phyloP scores from a whole-genome alignment of 177 flowering plant species.

The Telopea speciosissima region DNA sequence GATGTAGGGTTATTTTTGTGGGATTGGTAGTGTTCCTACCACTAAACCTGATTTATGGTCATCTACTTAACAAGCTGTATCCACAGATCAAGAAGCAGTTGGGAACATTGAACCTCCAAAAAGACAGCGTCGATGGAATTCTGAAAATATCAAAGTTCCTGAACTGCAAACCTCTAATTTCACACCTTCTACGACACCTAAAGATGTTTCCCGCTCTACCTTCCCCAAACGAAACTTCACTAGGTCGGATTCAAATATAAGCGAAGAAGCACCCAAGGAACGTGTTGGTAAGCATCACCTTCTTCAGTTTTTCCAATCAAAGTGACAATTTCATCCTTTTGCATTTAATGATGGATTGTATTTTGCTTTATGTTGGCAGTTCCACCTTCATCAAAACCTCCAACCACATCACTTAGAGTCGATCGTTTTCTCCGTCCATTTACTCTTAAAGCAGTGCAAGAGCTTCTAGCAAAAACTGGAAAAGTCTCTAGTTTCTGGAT shows the following conservation, averaged over 20 bases:
- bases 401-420: slow-evolving; percentile 13
- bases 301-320: neutral
- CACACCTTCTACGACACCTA: slow-evolving; percentile 27
- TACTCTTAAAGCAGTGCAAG: slow-evolving; percentile 17
- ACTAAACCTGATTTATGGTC: neutral
- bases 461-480: slow-evolving; percentile 16
- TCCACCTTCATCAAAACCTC: slow-evolving; percentile 11
- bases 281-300: slow-evolving; percentile 6
- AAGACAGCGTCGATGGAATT: slow-evolving; percentile 7
- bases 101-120: slow-evolving; percentile 24
- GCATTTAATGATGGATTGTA: neutral
- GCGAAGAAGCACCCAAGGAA: slow-evolving; percentile 4
- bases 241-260: slow-evolving; percentile 6
- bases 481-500: slow-evolving; percentile 15
- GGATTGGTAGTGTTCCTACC: neutral
- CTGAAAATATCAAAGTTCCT: slow-evolving; percentile 30
- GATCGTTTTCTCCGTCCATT: slow-evolving; percentile 16
- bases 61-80: neutral
- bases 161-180: slow-evolving; percentile 35
- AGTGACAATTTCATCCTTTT: neutral
- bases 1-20: neutral
- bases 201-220: slow-evolving; percentile 1
- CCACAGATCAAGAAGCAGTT: slow-evolving; percentile 47
- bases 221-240: slow-evolving; percentile 26
- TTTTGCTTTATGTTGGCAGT: slow-evolving; percentile 5